A percentile compares a stretch with the other conserved stretches of the same genome.
These are phyloP conservation scores for Rubia tinctorum DNA, from an alignment of 305 asterid genomes.

Conservation along the genomic window DNA sequence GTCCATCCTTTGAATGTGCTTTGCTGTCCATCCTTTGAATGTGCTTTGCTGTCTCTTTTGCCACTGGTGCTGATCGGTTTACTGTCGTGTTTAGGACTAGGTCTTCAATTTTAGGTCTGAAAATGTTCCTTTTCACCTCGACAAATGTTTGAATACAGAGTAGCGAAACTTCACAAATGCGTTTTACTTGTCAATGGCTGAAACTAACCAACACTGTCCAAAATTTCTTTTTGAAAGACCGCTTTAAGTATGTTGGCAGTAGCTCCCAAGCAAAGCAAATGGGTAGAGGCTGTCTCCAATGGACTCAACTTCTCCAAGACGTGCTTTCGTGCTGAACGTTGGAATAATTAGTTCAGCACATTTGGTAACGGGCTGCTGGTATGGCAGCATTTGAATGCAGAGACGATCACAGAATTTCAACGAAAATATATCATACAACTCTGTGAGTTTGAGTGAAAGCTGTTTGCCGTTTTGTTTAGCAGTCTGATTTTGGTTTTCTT, in stretches of 20 bases:
- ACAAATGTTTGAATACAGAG: not conserved
- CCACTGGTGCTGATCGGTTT: not conserved
- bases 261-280: too few relatives aligned
- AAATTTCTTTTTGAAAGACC: too few relatives aligned
- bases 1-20: too few relatives aligned
- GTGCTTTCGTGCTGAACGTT: too few relatives aligned
- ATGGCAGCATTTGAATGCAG: not conserved
- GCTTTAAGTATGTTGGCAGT: too few relatives aligned
- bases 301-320: too few relatives aligned
- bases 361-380: too few relatives aligned
- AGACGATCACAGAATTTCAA: not conserved
- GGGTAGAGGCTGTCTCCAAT: too few relatives aligned
- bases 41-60: not conserved
- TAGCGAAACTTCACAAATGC: not conserved
- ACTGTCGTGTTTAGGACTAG: not conserved
- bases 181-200: not conserved
- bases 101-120: not conserved
- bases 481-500: not conserved
- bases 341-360: too few relatives aligned
- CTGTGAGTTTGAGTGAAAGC: not conserved
- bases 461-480: not conserved
- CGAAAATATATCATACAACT: too few relatives aligned
- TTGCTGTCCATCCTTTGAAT: not conserved
- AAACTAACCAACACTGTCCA: not conserved
- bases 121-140: not conserved